Base-by-base conservation (phyloP, 1,139 yeast genomes). In the Blastobotrys arbuscula region DNA sequence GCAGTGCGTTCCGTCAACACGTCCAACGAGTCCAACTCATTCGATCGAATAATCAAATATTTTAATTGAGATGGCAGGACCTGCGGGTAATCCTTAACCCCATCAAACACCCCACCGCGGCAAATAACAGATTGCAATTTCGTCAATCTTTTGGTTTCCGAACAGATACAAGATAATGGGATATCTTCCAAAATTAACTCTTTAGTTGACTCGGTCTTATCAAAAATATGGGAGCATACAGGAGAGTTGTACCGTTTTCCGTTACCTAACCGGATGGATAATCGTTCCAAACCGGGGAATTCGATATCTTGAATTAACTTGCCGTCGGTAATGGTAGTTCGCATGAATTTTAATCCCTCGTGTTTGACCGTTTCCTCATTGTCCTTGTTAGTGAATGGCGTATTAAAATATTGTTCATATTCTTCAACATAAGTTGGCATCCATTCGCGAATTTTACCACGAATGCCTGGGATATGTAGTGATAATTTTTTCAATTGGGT, bases 351-450 rank as follows among this genome's bases (percentile, higher is more conserved):
- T n/a, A 47, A 18, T 9, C 49, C 49, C 9, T 34, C 39, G 15
- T 47, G 38, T 12, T 23, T 26, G 9, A 30, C 28, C 3, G 37
- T 13, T 9, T 28, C 39, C 19, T 24, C 31, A n/a, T 24, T n/a
- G 24, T 18, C 31, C 10, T 5, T 28, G 10, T 6, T 5, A n/a
- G 20, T 15, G 7, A 21, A 16, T 12, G 2, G 24, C 8, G 19
- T 13, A 24, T 45, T 39, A 20, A 47, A 37, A 18, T 34, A 42
- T 28, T 47, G 49, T 23, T 42, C 46, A 20, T 47, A 47, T 34
- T 47, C 46, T 12, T 44, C 43, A 15, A 42, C 49, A 21, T 47
- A 47, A 10, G 49, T 23, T 15, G 49, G 46, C 43, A 47, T 40
- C 49, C 49, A 47, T n/a, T 28, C 47, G 12, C 26, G 6, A 18